phyloP scores from a whole-genome alignment of 192 early-diverging fungal genomes.

The Oehlia diaphana region DNA sequence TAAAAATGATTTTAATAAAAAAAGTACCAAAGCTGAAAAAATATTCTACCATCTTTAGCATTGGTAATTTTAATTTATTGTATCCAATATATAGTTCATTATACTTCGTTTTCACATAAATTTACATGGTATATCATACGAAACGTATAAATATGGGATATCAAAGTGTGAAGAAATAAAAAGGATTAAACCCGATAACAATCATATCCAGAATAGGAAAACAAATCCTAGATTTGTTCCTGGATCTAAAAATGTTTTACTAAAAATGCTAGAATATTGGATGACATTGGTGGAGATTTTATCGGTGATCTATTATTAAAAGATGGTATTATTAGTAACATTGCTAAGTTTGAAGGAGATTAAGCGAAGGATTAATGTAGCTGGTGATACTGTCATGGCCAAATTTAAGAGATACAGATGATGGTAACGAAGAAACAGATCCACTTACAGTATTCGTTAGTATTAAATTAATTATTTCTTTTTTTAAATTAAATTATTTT shows the following conservation, averaged over 20 bases:
- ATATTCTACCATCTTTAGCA: not conserved
- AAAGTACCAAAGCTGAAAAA: not conserved
- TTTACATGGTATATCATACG: not conserved
- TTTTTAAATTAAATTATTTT: too few species aligned
- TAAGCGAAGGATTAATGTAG: not conserved
- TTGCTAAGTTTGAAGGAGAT: constrained; percentile 41
- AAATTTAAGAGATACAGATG: constrained; percentile 45
- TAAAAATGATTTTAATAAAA: not conserved
- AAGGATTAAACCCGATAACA: not conserved
- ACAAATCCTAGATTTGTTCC: constrained; percentile 49
- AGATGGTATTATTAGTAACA: constrained; percentile 54
- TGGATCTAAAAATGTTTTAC: constrained; percentile 42
- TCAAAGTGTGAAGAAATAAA: constrained; percentile 14
- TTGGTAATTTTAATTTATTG: not conserved
- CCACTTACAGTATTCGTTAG: constrained; percentile 56
- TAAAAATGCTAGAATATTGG: constrained; percentile 60
- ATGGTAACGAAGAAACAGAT: constrained; percentile 67
- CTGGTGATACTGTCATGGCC: constrained; percentile 59
- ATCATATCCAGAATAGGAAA: constrained; percentile 1
- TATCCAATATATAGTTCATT: too few species aligned
- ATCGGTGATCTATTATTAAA: constrained; percentile 56
- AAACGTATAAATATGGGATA: constrained; percentile 4
- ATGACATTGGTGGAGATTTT: constrained; percentile 49
- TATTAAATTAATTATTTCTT: not conserved
- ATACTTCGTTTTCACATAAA: not conserved